These are phyloP conservation scores for Podospora didyma DNA, from an alignment of 495 filamentous ascomycete genomes.

Conservation along the genomic window DNA sequence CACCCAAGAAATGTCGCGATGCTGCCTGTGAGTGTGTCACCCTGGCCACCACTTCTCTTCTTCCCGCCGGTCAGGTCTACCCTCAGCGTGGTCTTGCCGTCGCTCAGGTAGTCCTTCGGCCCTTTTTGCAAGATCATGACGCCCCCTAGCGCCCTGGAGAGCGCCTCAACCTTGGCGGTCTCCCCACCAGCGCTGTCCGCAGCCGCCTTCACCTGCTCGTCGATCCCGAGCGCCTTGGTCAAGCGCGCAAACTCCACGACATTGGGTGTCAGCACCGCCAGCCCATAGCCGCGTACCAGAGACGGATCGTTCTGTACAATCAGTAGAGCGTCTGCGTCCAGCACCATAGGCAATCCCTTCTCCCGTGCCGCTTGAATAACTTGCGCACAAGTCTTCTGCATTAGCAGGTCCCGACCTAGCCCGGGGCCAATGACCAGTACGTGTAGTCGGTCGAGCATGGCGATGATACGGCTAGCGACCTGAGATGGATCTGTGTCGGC, in stretches of 20 bases:
- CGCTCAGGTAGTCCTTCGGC: constrained; percentile 74
- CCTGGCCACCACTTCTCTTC: constrained; percentile 92
- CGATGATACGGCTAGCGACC: constrained; percentile 68
- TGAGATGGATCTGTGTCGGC: constrained; percentile 47
- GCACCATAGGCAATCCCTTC: constrained; percentile 70
- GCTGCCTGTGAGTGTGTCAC: constrained; percentile 89
- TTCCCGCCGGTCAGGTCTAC: constrained; percentile 73
- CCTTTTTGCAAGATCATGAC: constrained; percentile 93
- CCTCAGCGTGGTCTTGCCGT: constrained; percentile 69
- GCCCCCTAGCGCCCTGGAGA: constrained; percentile 76
- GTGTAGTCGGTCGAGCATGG: constrained; percentile 80
- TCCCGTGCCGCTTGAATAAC: constrained; percentile 79
- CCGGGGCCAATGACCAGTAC: constrained; percentile 93
- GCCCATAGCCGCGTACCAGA: constrained; percentile 71
- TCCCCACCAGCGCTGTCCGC: constrained; percentile 37
- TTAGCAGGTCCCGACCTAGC: constrained; percentile 81
- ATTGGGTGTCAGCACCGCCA: constrained; percentile 91
- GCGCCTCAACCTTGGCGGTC: constrained; percentile 61
- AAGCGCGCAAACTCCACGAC: constrained; percentile 87
- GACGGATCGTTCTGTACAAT: constrained; percentile 72
- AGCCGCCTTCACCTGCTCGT: constrained; percentile 42
- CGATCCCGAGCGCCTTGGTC: constrained; percentile 58
- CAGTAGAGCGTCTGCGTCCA: constrained; percentile 87
- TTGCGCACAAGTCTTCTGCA: constrained; percentile 78
- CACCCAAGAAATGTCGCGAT: constrained; percentile 86